Conservation (phyloP, 371 early-diverging fungal genomes). For the Mortierella polycephala region DNA sequence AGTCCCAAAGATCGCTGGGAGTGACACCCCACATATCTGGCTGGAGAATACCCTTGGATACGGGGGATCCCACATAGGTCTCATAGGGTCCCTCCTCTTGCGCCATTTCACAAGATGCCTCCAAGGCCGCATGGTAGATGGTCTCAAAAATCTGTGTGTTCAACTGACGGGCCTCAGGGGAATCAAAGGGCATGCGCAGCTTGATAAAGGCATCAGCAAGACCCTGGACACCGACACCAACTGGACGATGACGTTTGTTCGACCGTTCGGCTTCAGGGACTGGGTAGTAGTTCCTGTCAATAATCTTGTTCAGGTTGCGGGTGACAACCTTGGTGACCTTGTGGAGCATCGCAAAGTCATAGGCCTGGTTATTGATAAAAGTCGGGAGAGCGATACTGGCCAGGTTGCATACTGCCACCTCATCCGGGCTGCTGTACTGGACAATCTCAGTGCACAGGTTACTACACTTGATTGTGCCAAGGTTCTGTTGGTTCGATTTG, state of each 20-base stretch:
- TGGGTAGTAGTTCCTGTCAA: constrained; percentile 98
- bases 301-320: constrained; percentile 96
- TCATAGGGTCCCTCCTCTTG: constrained; percentile 87
- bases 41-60: constrained; percentile 95
- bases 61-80: constrained; percentile 92
- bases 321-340: constrained; percentile 89
- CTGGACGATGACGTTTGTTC: constrained; percentile 97
- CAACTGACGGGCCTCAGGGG: constrained; percentile 87
- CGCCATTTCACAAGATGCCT: constrained; percentile 96
- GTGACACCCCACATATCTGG: constrained; percentile 95
- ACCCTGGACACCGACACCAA: constrained; percentile 99
- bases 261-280: constrained; percentile 89
- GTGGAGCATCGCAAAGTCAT: constrained; percentile 80
- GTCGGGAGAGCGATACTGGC: constrained; percentile 97
- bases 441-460: constrained; percentile 95
- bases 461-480: constrained; percentile 96
- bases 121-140: constrained; percentile 97
- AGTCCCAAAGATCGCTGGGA: constrained; percentile 91
- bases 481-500: constrained; percentile 95
- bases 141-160: constrained; percentile 98
- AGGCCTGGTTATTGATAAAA: constrained; percentile 84
- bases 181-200: constrained; percentile 97
- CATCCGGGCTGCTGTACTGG: constrained; percentile 96
- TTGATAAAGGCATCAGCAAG: constrained; percentile 98
- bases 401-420: constrained; percentile 99